Base-by-base conservation (phyloP, 2,329 filamentous ascomycete genomes). In the Diaporthe humulicola region DNA sequence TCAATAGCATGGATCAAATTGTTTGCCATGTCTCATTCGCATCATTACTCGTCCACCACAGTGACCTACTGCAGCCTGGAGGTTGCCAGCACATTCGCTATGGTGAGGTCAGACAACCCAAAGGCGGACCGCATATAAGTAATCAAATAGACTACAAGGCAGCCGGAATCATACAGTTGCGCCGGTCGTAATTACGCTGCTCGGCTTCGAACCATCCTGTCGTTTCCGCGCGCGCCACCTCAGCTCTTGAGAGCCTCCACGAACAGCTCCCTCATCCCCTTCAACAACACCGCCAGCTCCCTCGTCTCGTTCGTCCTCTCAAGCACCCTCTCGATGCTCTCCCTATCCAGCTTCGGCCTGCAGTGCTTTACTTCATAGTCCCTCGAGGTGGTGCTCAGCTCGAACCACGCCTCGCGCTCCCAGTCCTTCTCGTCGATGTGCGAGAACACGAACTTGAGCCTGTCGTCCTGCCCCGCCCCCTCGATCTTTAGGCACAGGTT, bases 361-460 rank as follows among this genome's bases (percentile, higher is more conserved):
- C 93, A 94, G 79, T 94, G 93, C 75, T 92, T 90, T 50, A 98
- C 93, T 77, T 94, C 93, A 84, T 98, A 98, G 80, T 98, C 96
- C 75, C 94, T 88, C 77, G 91, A 91, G 48, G 92, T 91, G 60
- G 94, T 98, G 78, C 93, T 92, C 74, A 99, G 87, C 86, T 98
- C 96, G 82, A 99, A 98, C 92, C 94, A 97, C 19, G 94, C 95
- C 85, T 98, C 96, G 75, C 92, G 90, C 79, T 96, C 94, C 93
- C 94, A 96, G 81, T 97, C 93, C 80, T 92, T 91, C 86, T 98
- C 95, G 81, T 97, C 92, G 60, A 98, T 88, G 83, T 97, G 94
- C 38, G 92, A 94, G 81, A 95, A 99, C 3, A 97, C 90, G 82
- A 99, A 98, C 84, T 96, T 96, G 79, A 99, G 87, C 36, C 94